phyloP scores from a whole-genome alignment of 225 moss, liverwort and hornwort species.

The Polytrichum commune region DNA sequence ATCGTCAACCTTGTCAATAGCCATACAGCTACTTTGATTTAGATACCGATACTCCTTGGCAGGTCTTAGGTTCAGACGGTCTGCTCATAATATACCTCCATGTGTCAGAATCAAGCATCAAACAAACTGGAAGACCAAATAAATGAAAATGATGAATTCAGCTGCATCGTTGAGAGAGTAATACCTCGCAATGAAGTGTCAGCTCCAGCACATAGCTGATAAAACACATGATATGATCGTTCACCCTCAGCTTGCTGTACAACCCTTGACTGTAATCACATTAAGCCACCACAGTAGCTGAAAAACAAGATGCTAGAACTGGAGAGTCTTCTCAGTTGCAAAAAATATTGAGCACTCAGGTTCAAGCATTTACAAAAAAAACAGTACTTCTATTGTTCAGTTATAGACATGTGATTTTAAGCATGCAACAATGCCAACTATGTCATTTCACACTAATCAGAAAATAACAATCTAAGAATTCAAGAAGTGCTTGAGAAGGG shows the following conservation, averaged over 20 bases:
- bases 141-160: neutral
- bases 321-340: neutral
- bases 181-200: conserved; percentile 61
- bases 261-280: conserved; percentile 66
- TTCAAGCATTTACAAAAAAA: too few relatives aligned
- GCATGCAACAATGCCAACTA: too few relatives aligned
- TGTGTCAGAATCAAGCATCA: neutral
- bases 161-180: neutral
- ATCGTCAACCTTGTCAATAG: conserved; percentile 69
- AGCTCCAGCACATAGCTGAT: conserved; percentile 87
- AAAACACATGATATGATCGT: conserved; percentile 86
- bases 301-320: neutral
- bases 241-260: conserved; percentile 78
- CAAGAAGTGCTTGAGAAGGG: neutral
- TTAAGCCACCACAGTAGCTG: too few relatives aligned
- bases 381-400: too few relatives aligned
- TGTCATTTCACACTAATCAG: too few relatives aligned
- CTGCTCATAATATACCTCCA: conserved; percentile 23
- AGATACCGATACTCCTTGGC: conserved; percentile 68
- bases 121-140: neutral
- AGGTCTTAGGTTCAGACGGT: conserved; percentile 57
- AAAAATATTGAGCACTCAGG: neutral
- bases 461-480: too few relatives aligned
- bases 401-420: too few relatives aligned
- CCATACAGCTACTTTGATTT: conserved; percentile 75